Conservation (phyloP, 768 basidiomycete genomes). For the Scleroderma bovista region DNA sequence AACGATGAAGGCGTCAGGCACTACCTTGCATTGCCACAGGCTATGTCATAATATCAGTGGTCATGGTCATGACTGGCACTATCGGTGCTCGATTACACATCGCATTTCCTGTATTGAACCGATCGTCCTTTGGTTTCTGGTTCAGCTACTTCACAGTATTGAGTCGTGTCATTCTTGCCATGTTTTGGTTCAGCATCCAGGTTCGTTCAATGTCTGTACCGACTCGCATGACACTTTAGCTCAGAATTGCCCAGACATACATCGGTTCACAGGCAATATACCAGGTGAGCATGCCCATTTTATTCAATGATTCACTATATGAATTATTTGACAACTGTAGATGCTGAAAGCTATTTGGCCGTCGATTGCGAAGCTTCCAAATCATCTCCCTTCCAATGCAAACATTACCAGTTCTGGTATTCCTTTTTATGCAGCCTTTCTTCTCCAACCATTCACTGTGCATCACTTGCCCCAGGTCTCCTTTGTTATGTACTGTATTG, state of each 20-base stretch:
- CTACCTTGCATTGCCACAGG: constrained; percentile 66
- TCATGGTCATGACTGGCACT: constrained; percentile 77
- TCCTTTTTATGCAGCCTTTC: constrained; percentile 5
- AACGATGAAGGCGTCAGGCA: constrained; percentile 54
- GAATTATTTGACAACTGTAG: constrained; percentile 9
- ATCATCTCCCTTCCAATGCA: constrained; percentile 50
- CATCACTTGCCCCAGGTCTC: constrained; percentile 38
- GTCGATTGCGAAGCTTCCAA: constrained; percentile 56
- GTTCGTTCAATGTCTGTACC: constrained; percentile 21
- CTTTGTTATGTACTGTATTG: constrained; percentile 76
- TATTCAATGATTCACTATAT: not conserved
- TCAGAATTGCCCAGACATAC: constrained; percentile 34
- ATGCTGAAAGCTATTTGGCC: constrained; percentile 88
- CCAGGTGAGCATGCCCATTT: constrained; percentile 33
- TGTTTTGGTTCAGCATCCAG: constrained; percentile 84
- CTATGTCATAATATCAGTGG: constrained; percentile 65
- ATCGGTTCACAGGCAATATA: constrained; percentile 69
- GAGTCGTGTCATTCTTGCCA: constrained; percentile 66
- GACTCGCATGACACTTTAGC: not conserved
- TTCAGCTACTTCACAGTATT: constrained; percentile 83
- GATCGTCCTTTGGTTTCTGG: constrained; percentile 88
- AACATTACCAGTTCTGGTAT: constrained; percentile 60
- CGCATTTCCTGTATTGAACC: constrained; percentile 68
- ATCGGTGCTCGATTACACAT: constrained; percentile 76
- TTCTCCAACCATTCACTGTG: not conserved